These are phyloP conservation scores for Dactylellina drechsleri DNA, from an alignment of 2,329 filamentous ascomycete genomes.

Conservation along the genomic window DNA sequence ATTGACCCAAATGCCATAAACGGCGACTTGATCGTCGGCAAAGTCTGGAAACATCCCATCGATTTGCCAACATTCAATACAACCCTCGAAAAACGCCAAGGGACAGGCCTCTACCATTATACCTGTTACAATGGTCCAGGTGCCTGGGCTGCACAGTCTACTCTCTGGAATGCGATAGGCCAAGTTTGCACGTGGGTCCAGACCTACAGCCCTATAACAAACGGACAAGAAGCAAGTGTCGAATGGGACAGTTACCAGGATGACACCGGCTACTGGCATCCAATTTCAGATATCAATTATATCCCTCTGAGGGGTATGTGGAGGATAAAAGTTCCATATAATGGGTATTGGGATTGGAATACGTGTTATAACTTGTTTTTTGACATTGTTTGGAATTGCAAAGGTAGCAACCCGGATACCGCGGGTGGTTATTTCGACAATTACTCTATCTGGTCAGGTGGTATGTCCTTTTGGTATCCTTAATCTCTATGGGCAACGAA, in stretches of 20 bases:
- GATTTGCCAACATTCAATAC: neutral
- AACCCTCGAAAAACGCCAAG: neutral
- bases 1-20: neutral
- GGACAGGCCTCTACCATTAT: too few species aligned
- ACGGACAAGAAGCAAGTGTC: neutral
- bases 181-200: neutral
- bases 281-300: neutral
- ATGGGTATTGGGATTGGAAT: neutral
- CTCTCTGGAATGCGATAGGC: neutral
- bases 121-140: too few species aligned
- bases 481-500: too few species aligned
- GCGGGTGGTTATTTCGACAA: neutral
- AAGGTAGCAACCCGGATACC: slow-evolving; percentile 1
- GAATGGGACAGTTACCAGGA: neutral
- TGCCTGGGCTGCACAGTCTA: too few species aligned
- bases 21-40: neutral
- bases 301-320: neutral
- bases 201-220: neutral
- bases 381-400: slow-evolving; percentile 3
- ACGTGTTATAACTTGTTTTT: neutral
- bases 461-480: too few species aligned
- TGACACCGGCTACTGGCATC: neutral
- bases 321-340: neutral
- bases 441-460: neutral
- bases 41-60: neutral